Evolutionary conservation across 345 rosid species (phyloP), one percentile per base, ranked within the genome.

Genomic region (Eutrema japonicum): DNA sequence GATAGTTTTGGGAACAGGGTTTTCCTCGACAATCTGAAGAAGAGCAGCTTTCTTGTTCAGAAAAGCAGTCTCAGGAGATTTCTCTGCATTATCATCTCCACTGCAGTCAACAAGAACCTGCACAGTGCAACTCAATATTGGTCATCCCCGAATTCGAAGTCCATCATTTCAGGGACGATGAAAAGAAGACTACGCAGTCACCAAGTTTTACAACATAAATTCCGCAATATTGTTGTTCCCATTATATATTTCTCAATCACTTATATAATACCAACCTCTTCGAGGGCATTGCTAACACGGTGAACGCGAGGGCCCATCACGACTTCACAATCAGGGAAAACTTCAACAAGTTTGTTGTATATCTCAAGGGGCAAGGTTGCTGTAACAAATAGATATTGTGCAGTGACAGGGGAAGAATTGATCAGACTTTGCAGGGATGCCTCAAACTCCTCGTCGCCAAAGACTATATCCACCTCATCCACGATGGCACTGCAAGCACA

Each of bases 301-400:
- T 89, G 96, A 80, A 87, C 86, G 33, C 95, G 86, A 75, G 95
- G 98, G 80, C 98, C 98, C 97, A 91, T 88, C 71, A 89, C 82
- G 57, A 87, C 90, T 82, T 86, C 78, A 77, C 95, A 85, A 74
- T 89, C 98, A 35, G 97, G 98, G 69, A 94, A 84, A 71, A 83
- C 80, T 78, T 89, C 88, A 69, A 94, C 85, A 52, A 94, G 86
- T 64, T 92, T 94, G 84, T 89, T 87, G 79, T 88, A 94, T 79
- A 88, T 82, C 56, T 81, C 91, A 49, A 89, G 74, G 1, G 97
- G 97, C 71, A 94, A 88, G 42, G 98, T 94, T 77, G 97, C 97
- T 37, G 96, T 91, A 58, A 88, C 95, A 72, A 94, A 94, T n/a
- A 94, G 84, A 82, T 91, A 94, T 64, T 91, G 96, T 3, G 85